Evolutionary conservation across 75 land plant genomes (phyloP).

Genomic region (Pinus tabuliformis): DNA sequence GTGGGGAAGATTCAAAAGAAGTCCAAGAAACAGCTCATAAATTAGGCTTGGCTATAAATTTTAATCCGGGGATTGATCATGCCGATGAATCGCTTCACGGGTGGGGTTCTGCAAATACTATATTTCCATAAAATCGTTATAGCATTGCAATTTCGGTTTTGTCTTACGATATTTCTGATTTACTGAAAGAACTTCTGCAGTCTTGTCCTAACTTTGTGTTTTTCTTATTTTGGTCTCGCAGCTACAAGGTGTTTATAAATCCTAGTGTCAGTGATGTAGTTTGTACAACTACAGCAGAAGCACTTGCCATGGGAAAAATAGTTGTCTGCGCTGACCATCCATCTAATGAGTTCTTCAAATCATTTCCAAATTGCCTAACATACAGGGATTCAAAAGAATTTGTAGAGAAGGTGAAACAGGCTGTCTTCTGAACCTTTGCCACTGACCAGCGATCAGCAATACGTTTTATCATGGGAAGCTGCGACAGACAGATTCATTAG

Average conservation of each 20-base stretch:
- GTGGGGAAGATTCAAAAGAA: slow-evolving; percentile 66
- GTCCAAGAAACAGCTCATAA: slow-evolving; percentile 48
- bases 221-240: too few relatives aligned
- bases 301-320: slow-evolving; percentile 89
- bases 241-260: slow-evolving; percentile 73
- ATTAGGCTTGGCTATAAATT: slow-evolving; percentile 48
- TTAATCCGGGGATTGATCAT: slow-evolving; percentile 79
- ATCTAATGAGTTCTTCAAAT: slow-evolving; percentile 87
- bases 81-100: slow-evolving; percentile 68
- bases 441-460: slow-evolving; percentile 30
- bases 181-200: too few relatives aligned
- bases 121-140: too few relatives aligned
- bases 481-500: slow-evolving; percentile 76
- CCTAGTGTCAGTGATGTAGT: slow-evolving; percentile 90
- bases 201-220: too few relatives aligned
- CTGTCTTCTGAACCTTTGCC: slow-evolving; percentile 55
- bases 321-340: slow-evolving; percentile 88
- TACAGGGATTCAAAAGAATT: slow-evolving; percentile 47
- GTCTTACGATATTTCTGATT: too few relatives aligned
- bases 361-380: slow-evolving; percentile 68
- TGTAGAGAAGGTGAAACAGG: slow-evolving; percentile 44
- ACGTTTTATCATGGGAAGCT: slow-evolving; percentile 85
- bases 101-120: too few relatives aligned
- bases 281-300: slow-evolving; percentile 90
- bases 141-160: too few relatives aligned